Evolutionary conservation across 331 rosid genomes (phyloP).

Genomic region (Phaseolus coccineus): DNA sequence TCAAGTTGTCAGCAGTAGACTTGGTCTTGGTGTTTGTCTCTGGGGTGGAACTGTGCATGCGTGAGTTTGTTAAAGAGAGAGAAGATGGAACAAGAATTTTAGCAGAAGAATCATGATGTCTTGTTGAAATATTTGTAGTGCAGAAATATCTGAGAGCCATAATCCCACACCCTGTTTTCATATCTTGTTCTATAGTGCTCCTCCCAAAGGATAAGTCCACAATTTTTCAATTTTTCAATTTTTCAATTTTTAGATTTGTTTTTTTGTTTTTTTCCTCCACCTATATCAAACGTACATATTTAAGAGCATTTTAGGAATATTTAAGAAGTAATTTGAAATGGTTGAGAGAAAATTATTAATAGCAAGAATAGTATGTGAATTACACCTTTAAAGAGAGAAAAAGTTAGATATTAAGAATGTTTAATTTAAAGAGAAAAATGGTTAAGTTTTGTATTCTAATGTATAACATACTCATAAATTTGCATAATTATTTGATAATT

Average conservation of each 20-base stretch:
- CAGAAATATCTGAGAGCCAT: constrained; percentile 62
- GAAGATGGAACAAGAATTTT: neutral
- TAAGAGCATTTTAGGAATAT: too few relatives aligned
- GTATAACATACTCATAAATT: too few relatives aligned
- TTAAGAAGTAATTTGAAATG: too few relatives aligned
- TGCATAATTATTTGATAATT: too few relatives aligned
- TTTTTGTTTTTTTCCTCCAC: too few relatives aligned
- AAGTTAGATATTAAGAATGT: too few relatives aligned
- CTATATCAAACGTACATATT: too few relatives aligned
- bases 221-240: neutral
- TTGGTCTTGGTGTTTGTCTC: constrained; percentile 33
- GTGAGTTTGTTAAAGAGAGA: neutral
- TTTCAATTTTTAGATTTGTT: neutral
- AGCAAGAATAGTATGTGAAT: too few relatives aligned
- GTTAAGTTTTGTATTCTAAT: too few relatives aligned
- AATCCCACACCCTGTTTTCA: neutral
- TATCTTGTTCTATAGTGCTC: neutral
- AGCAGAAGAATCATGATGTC: constrained; percentile 34
- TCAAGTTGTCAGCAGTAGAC: constrained; percentile 50
- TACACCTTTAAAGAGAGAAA: too few relatives aligned
- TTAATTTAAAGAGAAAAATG: too few relatives aligned
- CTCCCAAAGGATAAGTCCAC: neutral
- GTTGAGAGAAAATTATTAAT: too few relatives aligned
- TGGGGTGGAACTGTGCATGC: constrained; percentile 10
- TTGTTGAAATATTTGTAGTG: constrained; percentile 44